These are phyloP conservation scores for Solanum rostratum DNA, from an alignment of 257 asterid species.

Conservation along the genomic window DNA sequence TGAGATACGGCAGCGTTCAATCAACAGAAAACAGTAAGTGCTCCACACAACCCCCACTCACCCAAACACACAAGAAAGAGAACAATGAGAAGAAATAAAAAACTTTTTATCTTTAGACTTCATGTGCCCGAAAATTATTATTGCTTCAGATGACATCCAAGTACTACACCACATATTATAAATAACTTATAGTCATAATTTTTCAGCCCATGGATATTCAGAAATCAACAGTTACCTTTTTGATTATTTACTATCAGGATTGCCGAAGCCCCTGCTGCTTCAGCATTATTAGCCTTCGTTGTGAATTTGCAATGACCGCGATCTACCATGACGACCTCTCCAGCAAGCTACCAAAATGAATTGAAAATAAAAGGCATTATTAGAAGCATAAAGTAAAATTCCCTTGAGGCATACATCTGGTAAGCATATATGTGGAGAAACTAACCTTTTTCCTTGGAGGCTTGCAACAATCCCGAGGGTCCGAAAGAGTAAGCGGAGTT, in stretches of 20 bases:
- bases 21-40: not conserved
- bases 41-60: not conserved
- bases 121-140: not conserved
- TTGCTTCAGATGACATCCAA: not conserved
- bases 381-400: not conserved
- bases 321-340: slow-evolving; percentile 74
- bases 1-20: not conserved
- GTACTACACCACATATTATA: not conserved
- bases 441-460: slow-evolving; percentile 49
- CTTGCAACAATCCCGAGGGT: slow-evolving; percentile 74
- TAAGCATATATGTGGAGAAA: not conserved
- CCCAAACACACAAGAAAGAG: not conserved
- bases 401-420: not conserved
- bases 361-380: not conserved
- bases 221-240: slow-evolving; percentile 41
- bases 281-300: slow-evolving; percentile 64
- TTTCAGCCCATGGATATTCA: not conserved
- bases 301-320: slow-evolving; percentile 87
- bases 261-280: slow-evolving; percentile 93
- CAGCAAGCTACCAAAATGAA: slow-evolving; percentile 39
- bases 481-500: slow-evolving; percentile 39
- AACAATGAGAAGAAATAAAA: not conserved
- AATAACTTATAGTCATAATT: not conserved
- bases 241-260: slow-evolving; percentile 73
- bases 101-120: not conserved